These are phyloP conservation scores for Geranium brycei DNA, from an alignment of 345 rosid species.

Conservation along the genomic window DNA sequence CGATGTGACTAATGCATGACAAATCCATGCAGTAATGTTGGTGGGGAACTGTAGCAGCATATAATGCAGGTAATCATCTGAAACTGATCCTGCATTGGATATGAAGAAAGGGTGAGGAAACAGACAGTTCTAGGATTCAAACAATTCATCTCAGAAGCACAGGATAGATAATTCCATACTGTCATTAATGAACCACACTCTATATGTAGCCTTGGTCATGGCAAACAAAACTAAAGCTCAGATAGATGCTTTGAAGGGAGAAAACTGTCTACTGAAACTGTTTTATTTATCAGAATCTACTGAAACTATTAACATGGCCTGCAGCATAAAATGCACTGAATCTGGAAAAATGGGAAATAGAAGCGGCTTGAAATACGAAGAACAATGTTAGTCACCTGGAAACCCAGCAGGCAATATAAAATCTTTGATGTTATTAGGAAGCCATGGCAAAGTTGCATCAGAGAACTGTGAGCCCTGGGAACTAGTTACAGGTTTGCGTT, in stretches of 20 bases:
- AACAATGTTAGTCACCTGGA: constrained; percentile 41
- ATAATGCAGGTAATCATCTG: constrained; percentile 87
- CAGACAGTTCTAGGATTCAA: not conserved
- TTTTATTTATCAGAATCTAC: too few species aligned
- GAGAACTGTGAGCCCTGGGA: constrained; percentile 19
- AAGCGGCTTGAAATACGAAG: not conserved
- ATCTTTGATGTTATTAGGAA: constrained; percentile 47
- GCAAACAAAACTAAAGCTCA: not conserved
- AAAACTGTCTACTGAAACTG: not conserved
- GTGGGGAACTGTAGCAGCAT: constrained; percentile 91
- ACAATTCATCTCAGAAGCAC: not conserved
- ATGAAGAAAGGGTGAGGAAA: constrained; percentile 7
- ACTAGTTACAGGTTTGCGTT: constrained; percentile 15
- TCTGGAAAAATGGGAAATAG: not conserved
- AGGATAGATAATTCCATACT: too few species aligned
- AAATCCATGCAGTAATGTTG: constrained; percentile 90
- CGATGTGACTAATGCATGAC: constrained; percentile 80
- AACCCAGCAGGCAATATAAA: constrained; percentile 77
- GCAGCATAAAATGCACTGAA: not conserved
- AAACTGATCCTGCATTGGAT: constrained; percentile 60
- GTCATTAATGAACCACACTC: not conserved
- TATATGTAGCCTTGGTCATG: too few species aligned
- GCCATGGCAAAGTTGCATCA: constrained; percentile 32
- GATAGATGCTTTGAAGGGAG: not conserved
- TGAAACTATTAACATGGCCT: not conserved